phyloP scores from a whole-genome alignment of 179 eudicot species.

The Patellifolia procumbens region DNA sequence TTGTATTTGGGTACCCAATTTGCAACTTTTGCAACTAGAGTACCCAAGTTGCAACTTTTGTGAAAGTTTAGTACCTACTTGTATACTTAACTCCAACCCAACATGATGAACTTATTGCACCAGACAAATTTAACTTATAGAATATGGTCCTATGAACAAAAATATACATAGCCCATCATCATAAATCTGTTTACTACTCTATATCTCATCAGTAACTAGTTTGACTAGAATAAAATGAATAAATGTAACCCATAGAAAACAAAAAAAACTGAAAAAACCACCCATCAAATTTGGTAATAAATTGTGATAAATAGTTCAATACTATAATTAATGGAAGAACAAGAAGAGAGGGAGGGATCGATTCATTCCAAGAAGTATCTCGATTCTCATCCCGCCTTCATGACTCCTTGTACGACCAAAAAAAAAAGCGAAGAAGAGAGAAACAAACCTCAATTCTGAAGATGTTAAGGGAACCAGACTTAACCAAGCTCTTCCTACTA shows the following conservation, averaged over 20 bases:
- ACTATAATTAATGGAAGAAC: no score
- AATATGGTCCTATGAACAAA: background rate
- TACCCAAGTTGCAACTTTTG: no score
- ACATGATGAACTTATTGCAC: background rate
- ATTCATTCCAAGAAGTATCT: no score
- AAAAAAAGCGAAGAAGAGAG: background rate
- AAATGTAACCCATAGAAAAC: background rate
- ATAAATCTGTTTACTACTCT: background rate
- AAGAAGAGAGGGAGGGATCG: no score
- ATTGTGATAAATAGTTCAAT: no score
- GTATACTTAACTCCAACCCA: no score
- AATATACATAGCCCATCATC: background rate
- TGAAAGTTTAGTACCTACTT: no score
- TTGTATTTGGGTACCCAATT: no score
- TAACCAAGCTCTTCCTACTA: conserved; percentile 65
- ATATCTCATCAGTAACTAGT: background rate
- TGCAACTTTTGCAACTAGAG: no score
- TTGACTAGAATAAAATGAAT: background rate
- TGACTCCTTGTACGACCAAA: no score
- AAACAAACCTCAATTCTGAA: conserved; percentile 67
- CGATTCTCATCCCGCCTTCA: no score
- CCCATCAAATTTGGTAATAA: no score
- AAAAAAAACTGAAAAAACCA: background rate
- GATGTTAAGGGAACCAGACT: conserved; percentile 71
- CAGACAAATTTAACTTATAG: background rate